These are phyloP conservation scores for Fraxinus americana DNA, from an alignment of 257 asterid genomes.

Conservation along the genomic window DNA sequence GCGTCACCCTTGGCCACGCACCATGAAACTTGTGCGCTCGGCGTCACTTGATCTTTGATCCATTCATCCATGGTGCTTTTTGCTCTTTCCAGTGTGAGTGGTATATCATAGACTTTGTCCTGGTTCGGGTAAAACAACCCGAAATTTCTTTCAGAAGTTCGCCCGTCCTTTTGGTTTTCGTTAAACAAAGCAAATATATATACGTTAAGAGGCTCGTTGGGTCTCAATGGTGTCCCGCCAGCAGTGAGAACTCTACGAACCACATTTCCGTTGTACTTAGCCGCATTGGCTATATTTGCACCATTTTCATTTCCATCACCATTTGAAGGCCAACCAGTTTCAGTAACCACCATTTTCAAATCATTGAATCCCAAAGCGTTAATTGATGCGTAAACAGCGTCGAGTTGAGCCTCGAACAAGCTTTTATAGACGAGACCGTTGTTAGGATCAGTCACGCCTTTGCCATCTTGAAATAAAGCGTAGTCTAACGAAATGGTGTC, in stretches of 20 bases:
- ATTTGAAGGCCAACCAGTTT: conserved; percentile 80
- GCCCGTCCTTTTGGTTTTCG: conserved; percentile 60
- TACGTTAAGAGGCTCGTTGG: conserved; percentile 55
- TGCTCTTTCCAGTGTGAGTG: conserved; percentile 25
- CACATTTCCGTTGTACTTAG: conserved; percentile 65
- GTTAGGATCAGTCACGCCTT: conserved; percentile 49
- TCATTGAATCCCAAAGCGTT: conserved; percentile 37
- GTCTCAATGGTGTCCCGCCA: conserved; percentile 62
- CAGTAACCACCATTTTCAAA: conserved; percentile 50
- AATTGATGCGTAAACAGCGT: conserved; percentile 70
- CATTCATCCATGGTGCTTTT: neutral
- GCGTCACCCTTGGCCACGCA: conserved; percentile 61
- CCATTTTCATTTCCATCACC: conserved; percentile 66
- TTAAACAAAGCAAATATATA: conserved; percentile 66
- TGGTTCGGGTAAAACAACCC: conserved; percentile 63
- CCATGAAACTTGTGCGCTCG: conserved; percentile 57
- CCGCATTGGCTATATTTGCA: conserved; percentile 50
- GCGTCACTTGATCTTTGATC: conserved; percentile 30
- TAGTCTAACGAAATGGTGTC: conserved; percentile 60
- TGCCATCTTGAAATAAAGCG: conserved; percentile 45
- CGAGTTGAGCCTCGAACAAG: conserved; percentile 68
- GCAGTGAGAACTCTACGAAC: conserved; percentile 55
- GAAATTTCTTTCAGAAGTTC: conserved; percentile 60
- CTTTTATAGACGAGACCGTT: conserved; percentile 60
- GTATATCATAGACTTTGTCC: conserved; percentile 53